phyloP scores from a whole-genome alignment of 768 basidiomycete species.

The Serendipita sp. region DNA sequence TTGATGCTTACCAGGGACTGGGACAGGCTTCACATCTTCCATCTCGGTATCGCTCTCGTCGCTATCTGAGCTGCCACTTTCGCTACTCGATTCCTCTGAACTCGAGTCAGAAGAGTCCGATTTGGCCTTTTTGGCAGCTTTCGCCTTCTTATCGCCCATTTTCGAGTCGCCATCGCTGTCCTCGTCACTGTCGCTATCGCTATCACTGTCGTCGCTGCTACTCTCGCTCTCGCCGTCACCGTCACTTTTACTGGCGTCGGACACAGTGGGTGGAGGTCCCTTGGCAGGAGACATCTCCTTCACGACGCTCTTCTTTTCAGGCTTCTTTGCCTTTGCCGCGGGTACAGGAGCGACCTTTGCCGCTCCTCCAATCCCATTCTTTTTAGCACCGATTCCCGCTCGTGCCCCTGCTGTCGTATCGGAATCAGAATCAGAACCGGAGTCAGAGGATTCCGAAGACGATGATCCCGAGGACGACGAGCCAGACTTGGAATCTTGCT shows the following conservation, averaged over 20 bases:
- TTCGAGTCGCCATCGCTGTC: conserved; percentile 36
- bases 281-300: conserved; percentile 11
- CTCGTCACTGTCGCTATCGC: conserved; percentile 35
- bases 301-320: too few relatives aligned
- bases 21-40: conserved; percentile 11
- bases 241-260: too few relatives aligned
- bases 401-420: conserved; percentile 13
- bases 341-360: conserved; percentile 10
- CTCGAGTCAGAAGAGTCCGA: not conserved
- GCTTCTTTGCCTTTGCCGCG: conserved; percentile 14
- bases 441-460: too few relatives aligned
- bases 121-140: conserved; percentile 19
- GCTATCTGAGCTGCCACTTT: not conserved
- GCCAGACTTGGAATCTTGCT: too few relatives aligned
- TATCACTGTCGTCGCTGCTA: conserved; percentile 18
- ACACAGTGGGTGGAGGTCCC: conserved; percentile 11
- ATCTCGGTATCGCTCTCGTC: conserved; percentile 12
- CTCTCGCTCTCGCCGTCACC: too few relatives aligned
- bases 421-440: conserved; percentile 13
- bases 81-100: not conserved
- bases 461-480: conserved; percentile 16
- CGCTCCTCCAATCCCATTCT: conserved; percentile 5
- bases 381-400: not conserved
- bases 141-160: conserved; percentile 18
- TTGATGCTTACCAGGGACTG: conserved; percentile 17